A percentile compares a stretch with the other conserved stretches of the same genome.
Conservation (phyloP, 2,329 filamentous ascomycete genomes). For the Xylaria sp. region DNA sequence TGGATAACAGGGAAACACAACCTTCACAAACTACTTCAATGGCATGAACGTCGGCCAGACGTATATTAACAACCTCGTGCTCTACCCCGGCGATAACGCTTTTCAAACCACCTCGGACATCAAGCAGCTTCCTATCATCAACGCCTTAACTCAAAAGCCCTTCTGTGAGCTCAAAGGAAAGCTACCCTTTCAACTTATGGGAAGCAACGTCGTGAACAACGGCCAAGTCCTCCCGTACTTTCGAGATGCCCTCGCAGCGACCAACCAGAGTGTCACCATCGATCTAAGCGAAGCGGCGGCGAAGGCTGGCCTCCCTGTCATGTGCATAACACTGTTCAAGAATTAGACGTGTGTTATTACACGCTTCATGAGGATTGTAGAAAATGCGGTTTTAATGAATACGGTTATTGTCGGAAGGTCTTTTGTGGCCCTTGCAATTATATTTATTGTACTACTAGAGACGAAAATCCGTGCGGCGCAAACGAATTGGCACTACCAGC, state of each 20-base stretch:
- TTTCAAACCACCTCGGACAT: constrained; percentile 65
- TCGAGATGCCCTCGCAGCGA: constrained; percentile 61
- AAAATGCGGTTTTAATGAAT: not conserved
- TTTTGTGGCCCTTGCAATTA: not conserved
- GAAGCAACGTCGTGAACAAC: constrained; percentile 61
- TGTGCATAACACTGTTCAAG: constrained; percentile 7
- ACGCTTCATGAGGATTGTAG: not conserved
- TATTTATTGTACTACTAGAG: not conserved
- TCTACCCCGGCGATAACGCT: constrained; percentile 68
- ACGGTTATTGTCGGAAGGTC: not conserved
- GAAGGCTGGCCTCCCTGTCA: constrained; percentile 18
- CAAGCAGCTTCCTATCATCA: constrained; percentile 60
- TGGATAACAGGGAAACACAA: constrained; percentile 65
- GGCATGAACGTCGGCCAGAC: constrained; percentile 63
- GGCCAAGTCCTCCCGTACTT: constrained; percentile 67
- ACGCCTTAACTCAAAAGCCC: constrained; percentile 53
- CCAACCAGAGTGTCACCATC: constrained; percentile 63
- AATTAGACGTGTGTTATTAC: not conserved
- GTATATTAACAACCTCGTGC: constrained; percentile 66
- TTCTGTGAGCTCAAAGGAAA: constrained; percentile 64
- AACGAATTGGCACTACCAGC: not conserved
- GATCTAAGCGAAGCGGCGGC: constrained; percentile 46
- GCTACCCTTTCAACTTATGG: constrained; percentile 65
- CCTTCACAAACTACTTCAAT: constrained; percentile 67
- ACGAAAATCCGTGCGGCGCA: not conserved